Base-by-base conservation (phyloP, 768 basidiomycete genomes). In the Termitomyces sp. region DNA sequence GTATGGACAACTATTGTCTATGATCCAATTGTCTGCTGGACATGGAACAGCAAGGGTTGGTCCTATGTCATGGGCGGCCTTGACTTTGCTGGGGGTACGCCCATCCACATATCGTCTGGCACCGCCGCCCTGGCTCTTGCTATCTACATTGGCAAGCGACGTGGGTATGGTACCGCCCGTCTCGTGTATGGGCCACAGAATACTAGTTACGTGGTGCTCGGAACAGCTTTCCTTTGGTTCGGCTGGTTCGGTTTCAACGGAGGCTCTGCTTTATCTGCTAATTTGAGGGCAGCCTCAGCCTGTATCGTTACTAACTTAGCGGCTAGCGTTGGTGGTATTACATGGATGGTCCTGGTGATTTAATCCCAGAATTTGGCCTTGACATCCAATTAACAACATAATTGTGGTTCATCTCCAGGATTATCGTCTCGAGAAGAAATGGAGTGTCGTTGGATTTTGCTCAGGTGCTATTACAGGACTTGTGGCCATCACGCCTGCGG, bases 161-260 rank as follows among this genome's bases (percentile, higher is more conserved):
- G 89, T 33, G 95, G 94, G 2, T 97, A 93, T 65, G 95, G 94
- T 8, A 96, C 95, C 2, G 89, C 92, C 68, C 82, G 88, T 32
- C 84, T 97, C 18, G 90, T 92, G 0, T 98, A 96, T 83, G 94
- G 81, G 75, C 95, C 96, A 0, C 92, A 96, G 70, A 96, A 96
- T 72, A 92, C 93, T n/a, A 89, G 89, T 28, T 94, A 95, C 69
- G 92, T 97, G 63, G 80, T 97, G 53, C 78, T 96, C n/a, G 96
- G 96, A 13, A 98, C 96, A 0, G 84, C 90, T 2, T 83, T 96
- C 70, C 91, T 98, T 55, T 97, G 94, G 94, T 92, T 94, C 60
- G 91, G 91, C 6, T 98, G 96, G 96, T 93, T 96, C 63, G 93
- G 92, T 2, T 95, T 95, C 82, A 95, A 95, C 73, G 96, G 96